These are phyloP conservation scores for Aureobasidium musti DNA, from an alignment of 2,329 filamentous ascomycete genomes.

Conservation along the genomic window DNA sequence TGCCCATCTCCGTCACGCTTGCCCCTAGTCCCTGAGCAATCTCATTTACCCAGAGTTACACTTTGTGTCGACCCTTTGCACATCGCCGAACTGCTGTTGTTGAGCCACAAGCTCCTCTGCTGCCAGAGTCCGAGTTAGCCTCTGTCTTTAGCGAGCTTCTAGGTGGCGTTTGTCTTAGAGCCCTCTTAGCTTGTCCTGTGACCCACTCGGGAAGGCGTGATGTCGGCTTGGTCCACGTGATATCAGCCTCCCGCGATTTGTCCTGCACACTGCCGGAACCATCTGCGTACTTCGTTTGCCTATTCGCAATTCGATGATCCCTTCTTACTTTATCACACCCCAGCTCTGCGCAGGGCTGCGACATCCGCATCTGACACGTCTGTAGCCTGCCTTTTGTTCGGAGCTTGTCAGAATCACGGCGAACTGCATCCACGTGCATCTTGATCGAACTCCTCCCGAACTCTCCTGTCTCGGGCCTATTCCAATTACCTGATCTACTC, in stretches of 20 bases:
- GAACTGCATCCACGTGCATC: conserved; percentile 22
- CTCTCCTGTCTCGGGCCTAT: conserved; percentile 9
- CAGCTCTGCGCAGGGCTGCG: neutral
- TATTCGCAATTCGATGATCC: conserved; percentile 5
- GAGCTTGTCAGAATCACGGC: conserved; percentile 1
- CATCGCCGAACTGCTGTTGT: neutral
- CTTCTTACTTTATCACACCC: neutral
- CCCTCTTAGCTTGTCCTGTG: conserved; percentile 10
- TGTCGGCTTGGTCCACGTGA: conserved; percentile 10
- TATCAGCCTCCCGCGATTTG: conserved; percentile 2
- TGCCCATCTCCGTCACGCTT: neutral
- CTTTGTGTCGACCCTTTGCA: neutral
- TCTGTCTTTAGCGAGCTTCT: conserved; percentile 1
- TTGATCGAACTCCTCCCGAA: neutral
- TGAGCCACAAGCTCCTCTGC: neutral
- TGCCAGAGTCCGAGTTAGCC: neutral
- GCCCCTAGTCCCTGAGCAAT: neutral
- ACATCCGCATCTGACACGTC: conserved; percentile 6
- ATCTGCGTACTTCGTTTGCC: conserved; percentile 7
- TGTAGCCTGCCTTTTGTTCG: neutral
- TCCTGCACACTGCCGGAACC: neutral
- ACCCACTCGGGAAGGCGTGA: conserved; percentile 12
- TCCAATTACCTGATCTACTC: conserved; percentile 3
- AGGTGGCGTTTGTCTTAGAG: conserved; percentile 16
- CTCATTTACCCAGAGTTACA: neutral